phyloP scores from a whole-genome alignment of 768 basidiomycete species.

The Tremella mesenterica region DNA sequence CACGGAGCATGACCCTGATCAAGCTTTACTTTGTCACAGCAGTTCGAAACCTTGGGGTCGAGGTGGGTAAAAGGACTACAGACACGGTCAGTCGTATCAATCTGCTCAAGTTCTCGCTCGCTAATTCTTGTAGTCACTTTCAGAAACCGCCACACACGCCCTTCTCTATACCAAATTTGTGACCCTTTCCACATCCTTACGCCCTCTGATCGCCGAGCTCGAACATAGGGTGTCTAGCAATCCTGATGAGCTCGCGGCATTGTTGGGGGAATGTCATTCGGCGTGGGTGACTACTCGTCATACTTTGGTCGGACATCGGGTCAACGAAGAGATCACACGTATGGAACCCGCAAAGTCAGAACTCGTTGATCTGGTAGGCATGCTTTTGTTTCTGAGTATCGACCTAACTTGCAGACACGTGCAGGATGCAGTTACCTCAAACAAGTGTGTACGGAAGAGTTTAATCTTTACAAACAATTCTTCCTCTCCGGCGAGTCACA shows the following conservation, averaged over 20 bases:
- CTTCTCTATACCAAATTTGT: constrained; percentile 84
- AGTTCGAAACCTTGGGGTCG: constrained; percentile 65
- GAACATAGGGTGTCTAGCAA: constrained; percentile 66
- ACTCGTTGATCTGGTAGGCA: constrained; percentile 69
- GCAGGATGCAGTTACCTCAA: constrained; percentile 88
- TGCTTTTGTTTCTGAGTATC: not conserved
- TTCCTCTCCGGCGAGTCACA: constrained; percentile 76
- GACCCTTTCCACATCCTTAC: constrained; percentile 60
- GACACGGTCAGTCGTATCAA: constrained; percentile 61
- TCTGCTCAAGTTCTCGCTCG: not conserved
- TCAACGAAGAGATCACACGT: constrained; percentile 71
- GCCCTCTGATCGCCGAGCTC: constrained; percentile 73
- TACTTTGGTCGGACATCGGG: constrained; percentile 59
- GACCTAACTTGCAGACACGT: constrained; percentile 55
- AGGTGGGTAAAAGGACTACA: constrained; percentile 63
- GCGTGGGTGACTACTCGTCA: constrained; percentile 74
- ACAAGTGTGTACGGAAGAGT: constrained; percentile 83
- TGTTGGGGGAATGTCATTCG: constrained; percentile 76
- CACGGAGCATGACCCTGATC: constrained; percentile 93
- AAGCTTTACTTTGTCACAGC: constrained; percentile 92
- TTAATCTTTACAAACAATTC: constrained; percentile 70
- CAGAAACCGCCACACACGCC: constrained; percentile 57
- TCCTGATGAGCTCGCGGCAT: constrained; percentile 71
- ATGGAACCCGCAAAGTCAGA: constrained; percentile 72
- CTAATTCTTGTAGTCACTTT: constrained; percentile 55